Evolutionary conservation across 805 yeast species (phyloP), one percentile per base, ranked within the genome.

Genomic region (Monosporozyma solicola): DNA sequence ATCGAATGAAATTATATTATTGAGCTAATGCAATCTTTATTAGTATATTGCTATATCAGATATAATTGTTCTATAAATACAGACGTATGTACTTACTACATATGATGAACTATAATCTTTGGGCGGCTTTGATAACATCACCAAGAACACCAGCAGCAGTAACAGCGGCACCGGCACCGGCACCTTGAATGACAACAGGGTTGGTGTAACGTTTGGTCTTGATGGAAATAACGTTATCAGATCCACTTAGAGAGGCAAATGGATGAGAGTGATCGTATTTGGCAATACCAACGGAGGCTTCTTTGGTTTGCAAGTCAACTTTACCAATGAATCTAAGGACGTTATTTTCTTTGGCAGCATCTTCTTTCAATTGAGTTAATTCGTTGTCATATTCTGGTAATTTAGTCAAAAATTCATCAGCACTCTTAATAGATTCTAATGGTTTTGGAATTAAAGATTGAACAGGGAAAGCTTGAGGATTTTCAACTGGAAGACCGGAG

Each of bases 101-200:
- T 20, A 20, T 20, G 29, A 13, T 11, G 24, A 24, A 22, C 24
- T 31, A 45, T 47, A 88, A 71, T 76, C 96, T 83, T 74, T 91
- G 90, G 46, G 95, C 96, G 61, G 89, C 84, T 77, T 89, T 94
- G 67, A 94, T 79, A 39, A 87, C 84, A 69, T 94, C 99, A 51
- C 95, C 96, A 60, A 94, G 79, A 46, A 94, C 97, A 72, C 99
- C 99, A 62, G 85, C 84, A 55, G 87, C 87, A 33, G 87, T 82
- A 47, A 83, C 87, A 16, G 74, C 86, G 47, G 83, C 84, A 65
- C 95, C 94, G 62, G 96, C 80, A 62, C 95, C 99, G 33, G 99
- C 99, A 73, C 99, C 99, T 78, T 94, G 99, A 63, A 94, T 80
- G 57, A 94, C 85, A 68, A 94, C 78, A 51, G 99, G 99, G 72